Base-by-base conservation (phyloP, 768 basidiomycete genomes). In the Naematelia encephala region DNA sequence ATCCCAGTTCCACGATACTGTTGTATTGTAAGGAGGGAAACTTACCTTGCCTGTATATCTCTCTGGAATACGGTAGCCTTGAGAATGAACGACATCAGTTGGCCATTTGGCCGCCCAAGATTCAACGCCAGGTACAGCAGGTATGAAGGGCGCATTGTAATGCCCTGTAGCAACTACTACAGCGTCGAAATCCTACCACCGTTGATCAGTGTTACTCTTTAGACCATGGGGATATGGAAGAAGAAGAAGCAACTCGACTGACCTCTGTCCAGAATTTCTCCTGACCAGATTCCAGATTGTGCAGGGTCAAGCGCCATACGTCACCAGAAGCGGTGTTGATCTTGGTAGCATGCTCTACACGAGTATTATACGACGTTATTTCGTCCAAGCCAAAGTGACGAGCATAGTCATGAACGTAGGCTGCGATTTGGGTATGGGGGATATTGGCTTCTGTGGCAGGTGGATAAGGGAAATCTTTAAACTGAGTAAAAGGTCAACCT, bases 351-450 rank as follows among this genome's bases (percentile, higher is more conserved):
- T 68, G 70, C 55, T 83, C 82, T 5, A 84, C 81, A 10, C 82
- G 80, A 0, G 82, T 83, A 67, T 81, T 81, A 69, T 80, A 82
- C 2, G 78, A 77, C 1, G 78, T 82, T 53, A 82, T 78, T 58
- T 72, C 77, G 65, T 81, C 81, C 21, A 82, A 58, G 16, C 78
- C 76, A 28, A 79, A 78, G 63, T 73, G 79, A 1, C 80, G 80
- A 4, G 80, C 79, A 54, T 80, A 82, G 1, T 78, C 70, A 19
- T 79, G 79, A 8, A 82, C 56, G 59, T 83, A 71, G 81, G 43
- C 76, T 70, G 55, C 73, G 67, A 29, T 80, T 29, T 47, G 76
- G 70, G 3, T 69, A 64, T 28, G 81, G 74, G 5, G 78, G 64
- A 67, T 58, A 30, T 60, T 54, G 43, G 49, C 29, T 22, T 22